Conservation (phyloP, 2,329 filamentous ascomycete genomes). For the Epichloe aotearoae region DNA sequence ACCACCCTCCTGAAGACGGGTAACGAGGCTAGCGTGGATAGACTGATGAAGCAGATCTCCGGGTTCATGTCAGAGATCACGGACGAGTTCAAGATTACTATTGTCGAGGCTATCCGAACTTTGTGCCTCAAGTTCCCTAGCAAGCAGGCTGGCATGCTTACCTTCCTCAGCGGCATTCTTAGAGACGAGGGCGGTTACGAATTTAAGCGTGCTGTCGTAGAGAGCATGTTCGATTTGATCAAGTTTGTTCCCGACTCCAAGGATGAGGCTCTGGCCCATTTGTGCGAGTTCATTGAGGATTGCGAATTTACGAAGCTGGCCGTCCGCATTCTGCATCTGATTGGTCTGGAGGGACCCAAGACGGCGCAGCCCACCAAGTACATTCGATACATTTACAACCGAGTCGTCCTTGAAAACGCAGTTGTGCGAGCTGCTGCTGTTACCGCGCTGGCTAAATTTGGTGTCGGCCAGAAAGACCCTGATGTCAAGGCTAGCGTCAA, state of each 20-base stretch:
- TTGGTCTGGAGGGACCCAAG: slow-evolving; percentile 89
- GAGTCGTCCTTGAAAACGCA: slow-evolving; percentile 92
- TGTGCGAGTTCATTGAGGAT: slow-evolving; percentile 98
- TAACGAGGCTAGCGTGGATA: slow-evolving; percentile 92
- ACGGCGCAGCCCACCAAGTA: slow-evolving; percentile 96
- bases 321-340: slow-evolving; percentile 84
- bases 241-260: slow-evolving; percentile 91
- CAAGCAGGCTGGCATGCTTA: slow-evolving; percentile 96
- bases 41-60: slow-evolving; percentile 96
- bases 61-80: slow-evolving; percentile 98
- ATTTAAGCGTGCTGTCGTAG: slow-evolving; percentile 93
- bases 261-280: slow-evolving; percentile 73
- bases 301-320: slow-evolving; percentile 98
- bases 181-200: slow-evolving; percentile 96
- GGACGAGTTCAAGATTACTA: slow-evolving; percentile 99
- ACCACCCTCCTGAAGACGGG: slow-evolving; percentile 96
- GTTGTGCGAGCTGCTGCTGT: slow-evolving; percentile 91
- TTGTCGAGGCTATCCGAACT: slow-evolving; percentile 94
- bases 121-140: slow-evolving; percentile 94
- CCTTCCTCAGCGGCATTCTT: slow-evolving; percentile 92
- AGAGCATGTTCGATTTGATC: slow-evolving; percentile 98
- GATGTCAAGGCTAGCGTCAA: slow-evolving; percentile 94
- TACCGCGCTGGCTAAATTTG: slow-evolving; percentile 91
- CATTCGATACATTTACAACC: slow-evolving; percentile 98
- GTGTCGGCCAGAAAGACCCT: slow-evolving; percentile 87